Conservation (phyloP, 768 basidiomycete species). For the Boletus pseudopeckii region DNA sequence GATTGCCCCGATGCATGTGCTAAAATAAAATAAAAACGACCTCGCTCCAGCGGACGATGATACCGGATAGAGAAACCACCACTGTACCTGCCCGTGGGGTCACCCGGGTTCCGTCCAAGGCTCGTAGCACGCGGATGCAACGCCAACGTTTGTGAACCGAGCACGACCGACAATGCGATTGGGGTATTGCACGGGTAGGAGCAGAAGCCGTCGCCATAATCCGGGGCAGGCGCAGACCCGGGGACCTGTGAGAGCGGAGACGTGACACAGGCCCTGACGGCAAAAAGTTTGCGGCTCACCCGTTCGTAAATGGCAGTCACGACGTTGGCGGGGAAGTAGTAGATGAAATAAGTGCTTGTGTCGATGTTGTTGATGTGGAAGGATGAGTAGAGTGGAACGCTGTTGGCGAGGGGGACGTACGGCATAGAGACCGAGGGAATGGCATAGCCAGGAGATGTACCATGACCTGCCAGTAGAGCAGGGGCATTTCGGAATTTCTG, state of each 20-base stretch:
- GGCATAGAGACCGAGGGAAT: conserved; percentile 9
- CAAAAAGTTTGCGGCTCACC: conserved; percentile 26
- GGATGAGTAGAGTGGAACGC: neutral
- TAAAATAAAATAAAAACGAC: conserved; percentile 19
- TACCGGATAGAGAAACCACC: too few species aligned
- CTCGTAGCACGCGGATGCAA: conserved; percentile 55
- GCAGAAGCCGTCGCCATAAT: conserved; percentile 51
- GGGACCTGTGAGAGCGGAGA: conserved; percentile 42
- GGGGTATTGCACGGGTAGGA: conserved; percentile 48
- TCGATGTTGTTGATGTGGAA: conserved; percentile 50
- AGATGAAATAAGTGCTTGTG: conserved; percentile 65
- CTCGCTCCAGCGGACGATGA: neutral
- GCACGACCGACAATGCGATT: conserved; percentile 39
- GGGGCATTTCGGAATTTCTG: conserved; percentile 20
- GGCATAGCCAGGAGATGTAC: conserved; percentile 2
- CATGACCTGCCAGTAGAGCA: conserved; percentile 9
- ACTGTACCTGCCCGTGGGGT: conserved; percentile 29
- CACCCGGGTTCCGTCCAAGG: conserved; percentile 40
- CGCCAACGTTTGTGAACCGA: conserved; percentile 40
- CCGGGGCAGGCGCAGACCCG: conserved; percentile 37
- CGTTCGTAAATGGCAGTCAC: conserved; percentile 45
- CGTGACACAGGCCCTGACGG: neutral
- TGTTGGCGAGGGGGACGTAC: conserved; percentile 16
- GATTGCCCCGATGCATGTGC: conserved; percentile 56
- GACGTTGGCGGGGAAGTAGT: conserved; percentile 45